Evolutionary conservation across 495 filamentous ascomycete species (phyloP).

Genomic region (Penicillium ucsense): DNA sequence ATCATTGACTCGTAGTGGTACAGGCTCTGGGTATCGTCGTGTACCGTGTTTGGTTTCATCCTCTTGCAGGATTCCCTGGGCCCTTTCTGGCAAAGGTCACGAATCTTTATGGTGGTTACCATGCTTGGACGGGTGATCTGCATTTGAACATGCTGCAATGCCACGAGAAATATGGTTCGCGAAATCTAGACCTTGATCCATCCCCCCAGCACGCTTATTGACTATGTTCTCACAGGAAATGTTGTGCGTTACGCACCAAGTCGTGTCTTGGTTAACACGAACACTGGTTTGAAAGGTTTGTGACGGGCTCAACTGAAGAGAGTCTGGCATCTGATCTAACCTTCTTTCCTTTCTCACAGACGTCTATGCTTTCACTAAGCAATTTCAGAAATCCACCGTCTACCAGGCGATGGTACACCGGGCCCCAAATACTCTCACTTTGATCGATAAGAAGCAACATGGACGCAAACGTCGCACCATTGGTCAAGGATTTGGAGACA

Average conservation of each 20-base stretch:
- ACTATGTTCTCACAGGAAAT: neutral
- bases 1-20: neutral
- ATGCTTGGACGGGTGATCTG: slow-evolving; percentile 32
- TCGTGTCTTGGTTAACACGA: neutral
- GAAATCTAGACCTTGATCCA: neutral
- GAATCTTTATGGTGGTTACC: slow-evolving; percentile 44
- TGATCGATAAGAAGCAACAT: slow-evolving; percentile 27
- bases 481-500: slow-evolving; percentile 26
- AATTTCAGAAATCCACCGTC: slow-evolving; percentile 24
- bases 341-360: neutral
- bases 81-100: slow-evolving; percentile 27
- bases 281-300: neutral
- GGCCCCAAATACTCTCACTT: slow-evolving; percentile 27
- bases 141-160: slow-evolving; percentile 49
- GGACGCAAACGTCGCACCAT: slow-evolving; percentile 26
- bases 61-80: slow-evolving; percentile 21
- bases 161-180: slow-evolving; percentile 46
- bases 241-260: neutral
- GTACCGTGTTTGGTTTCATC: slow-evolving; percentile 9
- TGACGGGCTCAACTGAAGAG: neutral
- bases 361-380: slow-evolving; percentile 23
- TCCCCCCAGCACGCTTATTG: neutral
- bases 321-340: neutral
- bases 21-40: neutral
- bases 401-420: slow-evolving; percentile 27